These are phyloP conservation scores for Tolypocladium cylindrosporum DNA, from an alignment of 2,329 filamentous ascomycete species.

Conservation along the genomic window DNA sequence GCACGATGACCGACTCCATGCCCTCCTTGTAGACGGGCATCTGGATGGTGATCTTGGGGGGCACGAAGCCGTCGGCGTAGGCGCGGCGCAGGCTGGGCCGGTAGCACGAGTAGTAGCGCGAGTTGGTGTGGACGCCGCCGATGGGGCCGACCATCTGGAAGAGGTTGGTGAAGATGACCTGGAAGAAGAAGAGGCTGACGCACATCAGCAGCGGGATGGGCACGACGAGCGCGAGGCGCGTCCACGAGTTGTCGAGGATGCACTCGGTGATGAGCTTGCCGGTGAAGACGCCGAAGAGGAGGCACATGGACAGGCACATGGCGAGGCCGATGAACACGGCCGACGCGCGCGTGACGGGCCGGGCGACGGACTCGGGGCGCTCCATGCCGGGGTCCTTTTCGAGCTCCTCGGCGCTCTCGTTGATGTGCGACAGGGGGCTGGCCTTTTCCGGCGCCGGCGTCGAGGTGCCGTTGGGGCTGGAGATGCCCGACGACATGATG, in stretches of 20 bases:
- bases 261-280: slow-evolving; percentile 27
- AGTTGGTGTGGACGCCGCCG: slow-evolving; percentile 30
- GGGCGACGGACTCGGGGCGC: slow-evolving; percentile 26
- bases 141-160: slow-evolving; percentile 40
- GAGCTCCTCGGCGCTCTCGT: slow-evolving; percentile 13
- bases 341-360: slow-evolving; percentile 26
- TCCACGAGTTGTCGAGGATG: slow-evolving; percentile 26
- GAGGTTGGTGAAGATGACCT: slow-evolving; percentile 25
- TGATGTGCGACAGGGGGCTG: slow-evolving; percentile 2
- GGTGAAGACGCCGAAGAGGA: slow-evolving; percentile 26
- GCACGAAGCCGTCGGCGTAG: slow-evolving; percentile 19
- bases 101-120: slow-evolving; percentile 32
- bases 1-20: slow-evolving; percentile 32
- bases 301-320: slow-evolving; percentile 24
- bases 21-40: slow-evolving; percentile 33
- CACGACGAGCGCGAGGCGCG: slow-evolving; percentile 23
- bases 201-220: slow-evolving; percentile 25
- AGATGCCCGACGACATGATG: slow-evolving; percentile 7
- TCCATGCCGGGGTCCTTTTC: slow-evolving; percentile 14
- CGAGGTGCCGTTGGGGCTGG: slow-evolving; percentile 6
- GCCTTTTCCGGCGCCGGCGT: slow-evolving; percentile 12
- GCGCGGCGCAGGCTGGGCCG: slow-evolving; percentile 21
- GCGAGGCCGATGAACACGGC: slow-evolving; percentile 27
- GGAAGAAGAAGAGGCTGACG: slow-evolving; percentile 31
- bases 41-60: slow-evolving; percentile 22